Percentiles rank a stretch among this genome's conserved stretches.
These are phyloP conservation scores for Physcia stellaris DNA, from an alignment of 495 filamentous ascomycete genomes.

Conservation along the genomic window DNA sequence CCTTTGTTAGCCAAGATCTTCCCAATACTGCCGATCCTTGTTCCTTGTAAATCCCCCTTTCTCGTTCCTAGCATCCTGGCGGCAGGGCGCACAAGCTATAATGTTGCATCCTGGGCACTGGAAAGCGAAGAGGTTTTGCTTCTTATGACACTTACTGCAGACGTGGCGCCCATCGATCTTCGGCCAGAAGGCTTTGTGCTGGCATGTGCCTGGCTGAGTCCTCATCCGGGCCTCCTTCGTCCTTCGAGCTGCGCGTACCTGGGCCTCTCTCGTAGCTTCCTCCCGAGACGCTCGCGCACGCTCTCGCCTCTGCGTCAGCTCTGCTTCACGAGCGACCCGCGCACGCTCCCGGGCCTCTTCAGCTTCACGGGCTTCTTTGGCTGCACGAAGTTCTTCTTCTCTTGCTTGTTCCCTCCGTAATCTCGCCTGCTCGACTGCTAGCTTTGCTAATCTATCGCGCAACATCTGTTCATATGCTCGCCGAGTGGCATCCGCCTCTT, in stretches of 20 bases:
- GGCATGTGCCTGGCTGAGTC: neutral
- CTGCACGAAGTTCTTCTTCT: slow-evolving; percentile 2
- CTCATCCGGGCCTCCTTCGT: neutral
- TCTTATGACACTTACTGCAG: neutral
- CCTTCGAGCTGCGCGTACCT: neutral
- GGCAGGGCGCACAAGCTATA: slow-evolving; percentile 6
- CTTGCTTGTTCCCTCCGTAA: neutral
- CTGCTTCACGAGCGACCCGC: neutral
- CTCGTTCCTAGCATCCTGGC: neutral
- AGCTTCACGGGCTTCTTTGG: slow-evolving; percentile 3
- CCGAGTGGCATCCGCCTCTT: neutral
- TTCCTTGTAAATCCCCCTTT: neutral
- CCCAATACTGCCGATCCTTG: too few species aligned
- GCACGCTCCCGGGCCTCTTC: slow-evolving; percentile 3
- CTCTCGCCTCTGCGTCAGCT: neutral
- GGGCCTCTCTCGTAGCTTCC: neutral
- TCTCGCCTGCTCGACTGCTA: too few species aligned
- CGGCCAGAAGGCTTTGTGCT: slow-evolving; percentile 3
- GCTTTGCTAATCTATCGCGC: neutral
- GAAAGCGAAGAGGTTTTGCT: slow-evolving; percentile 2
- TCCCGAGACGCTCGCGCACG: neutral
- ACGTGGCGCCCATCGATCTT: slow-evolving; percentile 2
- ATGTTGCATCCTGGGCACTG: slow-evolving; percentile 4
- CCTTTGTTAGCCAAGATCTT: too few species aligned
- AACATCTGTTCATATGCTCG: neutral